phyloP scores from a whole-genome alignment of 164 flowering plant species.

The Tinospora cordifolia region DNA sequence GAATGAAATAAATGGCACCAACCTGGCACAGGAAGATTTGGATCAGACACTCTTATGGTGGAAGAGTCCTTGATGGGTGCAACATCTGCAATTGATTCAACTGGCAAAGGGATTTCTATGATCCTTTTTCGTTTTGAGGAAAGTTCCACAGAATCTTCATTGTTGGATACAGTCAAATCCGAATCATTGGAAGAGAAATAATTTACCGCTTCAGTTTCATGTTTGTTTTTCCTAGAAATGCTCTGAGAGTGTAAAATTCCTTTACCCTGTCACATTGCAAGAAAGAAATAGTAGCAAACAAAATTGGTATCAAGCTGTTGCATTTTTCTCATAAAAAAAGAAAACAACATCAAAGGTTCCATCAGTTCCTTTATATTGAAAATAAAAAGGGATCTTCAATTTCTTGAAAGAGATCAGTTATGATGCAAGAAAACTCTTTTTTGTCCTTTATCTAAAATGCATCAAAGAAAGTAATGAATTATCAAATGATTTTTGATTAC shows the following conservation, averaged over 20 bases:
- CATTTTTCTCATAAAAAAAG: not conserved
- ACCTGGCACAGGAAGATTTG: slow-evolving; percentile 27
- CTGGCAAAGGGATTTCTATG: slow-evolving; percentile 11
- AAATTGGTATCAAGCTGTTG: not conserved
- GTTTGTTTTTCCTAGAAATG: slow-evolving; percentile 30
- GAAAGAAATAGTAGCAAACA: not conserved
- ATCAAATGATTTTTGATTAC: not conserved
- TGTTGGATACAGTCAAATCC: slow-evolving; percentile 8
- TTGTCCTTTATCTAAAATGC: not conserved
- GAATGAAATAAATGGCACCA: not conserved
- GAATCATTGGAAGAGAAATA: slow-evolving; percentile 20
- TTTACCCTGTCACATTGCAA: slow-evolving; percentile 35
- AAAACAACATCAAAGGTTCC: not conserved
- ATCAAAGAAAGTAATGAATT: not conserved
- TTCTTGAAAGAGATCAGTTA: not conserved
- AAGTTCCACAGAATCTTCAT: slow-evolving; percentile 8
- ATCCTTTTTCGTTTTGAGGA: slow-evolving; percentile 31
- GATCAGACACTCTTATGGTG: slow-evolving; percentile 5
- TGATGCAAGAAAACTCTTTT: not conserved
- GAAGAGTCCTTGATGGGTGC: slow-evolving; percentile 10
- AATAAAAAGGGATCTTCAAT: not conserved
- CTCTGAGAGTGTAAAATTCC: slow-evolving; percentile 34
- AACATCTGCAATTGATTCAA: slow-evolving; percentile 13
- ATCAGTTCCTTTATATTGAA: not conserved
- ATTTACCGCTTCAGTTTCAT: slow-evolving; percentile 10